phyloP scores from a whole-genome alignment of 495 filamentous ascomycete species.

The Astrothelium macrocarpum region DNA sequence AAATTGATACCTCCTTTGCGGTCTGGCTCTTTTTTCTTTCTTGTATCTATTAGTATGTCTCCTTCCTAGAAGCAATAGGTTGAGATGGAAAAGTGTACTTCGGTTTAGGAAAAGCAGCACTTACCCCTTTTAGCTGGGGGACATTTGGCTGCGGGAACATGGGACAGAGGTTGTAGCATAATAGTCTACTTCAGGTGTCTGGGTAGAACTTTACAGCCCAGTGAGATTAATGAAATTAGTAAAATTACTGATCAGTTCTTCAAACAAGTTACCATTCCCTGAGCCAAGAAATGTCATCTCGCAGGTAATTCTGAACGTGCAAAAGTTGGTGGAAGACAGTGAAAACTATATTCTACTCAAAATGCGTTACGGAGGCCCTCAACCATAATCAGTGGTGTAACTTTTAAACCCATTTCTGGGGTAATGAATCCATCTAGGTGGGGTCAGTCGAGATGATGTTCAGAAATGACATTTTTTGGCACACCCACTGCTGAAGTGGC shows the following conservation, averaged over 20 bases:
- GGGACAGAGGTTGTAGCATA: background rate
- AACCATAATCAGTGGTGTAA: too few relatives aligned
- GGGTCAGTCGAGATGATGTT: too few relatives aligned
- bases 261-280: too few relatives aligned
- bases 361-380: background rate
- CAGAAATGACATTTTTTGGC: too few relatives aligned
- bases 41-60: background rate
- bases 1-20: background rate
- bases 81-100: background rate
- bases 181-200: background rate
- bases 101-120: background rate
- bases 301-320: too few relatives aligned
- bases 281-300: too few relatives aligned
- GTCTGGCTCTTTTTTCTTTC: background rate
- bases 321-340: background rate
- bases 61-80: background rate
- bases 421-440: too few relatives aligned
- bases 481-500: too few relatives aligned
- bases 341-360: too few relatives aligned
- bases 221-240: background rate
- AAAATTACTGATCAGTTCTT: background rate
- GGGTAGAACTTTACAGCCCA: background rate
- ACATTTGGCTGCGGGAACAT: background rate
- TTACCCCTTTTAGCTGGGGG: background rate
- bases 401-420: too few relatives aligned